Evolutionary conservation across 306 rosid species (phyloP), one percentile per base, ranked within the genome.

Genomic region (Citrullus amarus): DNA sequence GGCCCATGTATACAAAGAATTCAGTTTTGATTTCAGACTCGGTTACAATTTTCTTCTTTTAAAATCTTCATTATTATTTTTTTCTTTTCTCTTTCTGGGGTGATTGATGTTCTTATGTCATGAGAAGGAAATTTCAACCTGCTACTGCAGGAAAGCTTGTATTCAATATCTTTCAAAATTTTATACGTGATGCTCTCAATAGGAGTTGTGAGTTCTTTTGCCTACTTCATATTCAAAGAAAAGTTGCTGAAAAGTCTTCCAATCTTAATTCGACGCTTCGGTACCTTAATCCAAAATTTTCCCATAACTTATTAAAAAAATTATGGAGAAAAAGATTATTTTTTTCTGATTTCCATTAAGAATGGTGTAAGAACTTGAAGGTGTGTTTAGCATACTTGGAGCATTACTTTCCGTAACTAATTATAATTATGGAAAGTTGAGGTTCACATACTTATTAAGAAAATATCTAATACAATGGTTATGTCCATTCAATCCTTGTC

Each of bases 121-220:
- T 30, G 60, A 39, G 51, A 36, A 56, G 65, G 32, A 16, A 17
- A 51, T 53, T 30, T 75, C 13, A 22, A 54, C 50, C 50, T 32
- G 65, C 78, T 51, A 54, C 25, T 57, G 66, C 55, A 76, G 56
- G 55, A 25, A 76, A 76, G 79, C 79, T 39, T 76, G 69, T 76
- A 57, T 76, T 25, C 38, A 76, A 43, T 14, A 76, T 76, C 14
- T 57, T 56, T 57, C 25, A 13, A 34, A 57, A 39, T 11, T 38
- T 57, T 76, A 76, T 76, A 76, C 68, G 30, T 39, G 56, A 51
- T 56, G 68, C 25, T 58, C 68, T 13, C 43, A 20, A 55, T 56
- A 75, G 79, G 66, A 75, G 53, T 75, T 75, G 41, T 54, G 66
- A 57, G 54, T 56, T 36, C 77, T 51, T 51, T 51, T 50, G 25